Evolutionary conservation across 345 rosid genomes (phyloP), one percentile per base, ranked within the genome.

Genomic region (Erysimum cheiranthoides): DNA sequence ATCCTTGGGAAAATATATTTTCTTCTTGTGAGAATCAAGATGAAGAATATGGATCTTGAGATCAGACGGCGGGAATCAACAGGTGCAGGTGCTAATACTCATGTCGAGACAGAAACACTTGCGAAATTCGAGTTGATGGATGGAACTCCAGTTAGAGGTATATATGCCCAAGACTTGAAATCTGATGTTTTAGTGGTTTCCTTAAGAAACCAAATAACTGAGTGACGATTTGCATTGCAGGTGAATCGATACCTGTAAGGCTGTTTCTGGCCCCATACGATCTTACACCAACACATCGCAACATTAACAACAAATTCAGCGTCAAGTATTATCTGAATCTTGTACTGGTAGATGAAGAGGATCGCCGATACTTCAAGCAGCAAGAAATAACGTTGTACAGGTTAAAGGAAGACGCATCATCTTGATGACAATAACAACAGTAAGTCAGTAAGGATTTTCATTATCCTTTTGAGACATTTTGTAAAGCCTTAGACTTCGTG

Each of bases 81-180:
- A 1, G 99, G 99, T 59, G 85, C 97, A 47, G 99, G 99, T 66
- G 86, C 91, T 63, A 96, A 89, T 78, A 96, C 97, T 21, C 97
- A 91, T 75, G 99, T 96, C 11, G 99, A 96, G 86, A 93, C 99
- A 21, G 98, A 96, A 82, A 96, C 98, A 10, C 89, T 96, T 14
- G 98, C 98, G 8, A 96, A 96, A 81, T 96, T 88, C 58, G 99
- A 93, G 83, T 70, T 96, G 85, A 96, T 96, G 99, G 99, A 96
- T 80, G 99, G 99, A 58, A 97, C 96, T 81, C 97, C 99, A 0
- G 98, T 96, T 57, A 86, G 99, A 89, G 99, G 99, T 95, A 85
- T 34, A 7, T 3, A 25, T 32, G 9, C 16, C 42, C 69, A 40
- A 30, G 17, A 28, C 35, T 46, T 21, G 51, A 59, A 38, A 35